Conservation (phyloP, 1,284 basidiomycete species). For the Trametes hirsuta region DNA sequence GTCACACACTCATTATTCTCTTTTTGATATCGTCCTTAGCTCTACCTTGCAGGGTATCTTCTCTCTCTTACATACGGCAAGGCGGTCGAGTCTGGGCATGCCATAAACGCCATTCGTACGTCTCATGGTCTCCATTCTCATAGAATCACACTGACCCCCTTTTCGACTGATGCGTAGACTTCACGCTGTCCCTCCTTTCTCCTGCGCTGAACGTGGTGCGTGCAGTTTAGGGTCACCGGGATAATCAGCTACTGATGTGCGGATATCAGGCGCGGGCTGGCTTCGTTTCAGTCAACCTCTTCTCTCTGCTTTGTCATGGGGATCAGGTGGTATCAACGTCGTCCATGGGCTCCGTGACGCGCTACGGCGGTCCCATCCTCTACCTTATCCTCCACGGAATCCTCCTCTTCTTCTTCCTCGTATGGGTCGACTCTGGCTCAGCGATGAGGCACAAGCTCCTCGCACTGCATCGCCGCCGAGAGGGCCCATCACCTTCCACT, state of each 20-base stretch:
- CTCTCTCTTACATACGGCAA: slow-evolving; percentile 73
- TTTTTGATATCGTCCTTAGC: slow-evolving; percentile 37
- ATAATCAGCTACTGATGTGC: background rate
- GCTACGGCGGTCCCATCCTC: slow-evolving; percentile 75
- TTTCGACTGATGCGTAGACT: slow-evolving; percentile 44
- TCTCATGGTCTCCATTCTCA: background rate
- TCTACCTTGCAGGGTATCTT: slow-evolving; percentile 68
- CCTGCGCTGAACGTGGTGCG: slow-evolving; percentile 73
- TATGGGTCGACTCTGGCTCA: slow-evolving; percentile 65
- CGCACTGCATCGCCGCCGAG: slow-evolving; percentile 11
- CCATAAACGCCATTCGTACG: slow-evolving; percentile 64
- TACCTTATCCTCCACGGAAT: slow-evolving; percentile 68
- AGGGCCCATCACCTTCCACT: background rate
- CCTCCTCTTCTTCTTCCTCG: slow-evolving; percentile 57
- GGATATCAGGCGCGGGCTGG: slow-evolving; percentile 55
- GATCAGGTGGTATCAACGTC: slow-evolving; percentile 48
- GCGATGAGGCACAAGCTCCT: slow-evolving; percentile 39
- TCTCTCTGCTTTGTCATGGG: slow-evolving; percentile 74
- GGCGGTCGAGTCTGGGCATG: slow-evolving; percentile 51
- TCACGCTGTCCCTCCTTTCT: slow-evolving; percentile 66
- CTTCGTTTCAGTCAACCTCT: slow-evolving; percentile 77
- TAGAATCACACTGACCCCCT: background rate
- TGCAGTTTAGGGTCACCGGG: slow-evolving; percentile 22
- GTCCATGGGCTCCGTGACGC: slow-evolving; percentile 55
- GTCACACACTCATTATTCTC: no score